Percentiles rank a stretch among this genome's conserved stretches.
phyloP scores from a whole-genome alignment of 2,329 filamentous ascomycete genomes.

The Fusarium albidum region DNA sequence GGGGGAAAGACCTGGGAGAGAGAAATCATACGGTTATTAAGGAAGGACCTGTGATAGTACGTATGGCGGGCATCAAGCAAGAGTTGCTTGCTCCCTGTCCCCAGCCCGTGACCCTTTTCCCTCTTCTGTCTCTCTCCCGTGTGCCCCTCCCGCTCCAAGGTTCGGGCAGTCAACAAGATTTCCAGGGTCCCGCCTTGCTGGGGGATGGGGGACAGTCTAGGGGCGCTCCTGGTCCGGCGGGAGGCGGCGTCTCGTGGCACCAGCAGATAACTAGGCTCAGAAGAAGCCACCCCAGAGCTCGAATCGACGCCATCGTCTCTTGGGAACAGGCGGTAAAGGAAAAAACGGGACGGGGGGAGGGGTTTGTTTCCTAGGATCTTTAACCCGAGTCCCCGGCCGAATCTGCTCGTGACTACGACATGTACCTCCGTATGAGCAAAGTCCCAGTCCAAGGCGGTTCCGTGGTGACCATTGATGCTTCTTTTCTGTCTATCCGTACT shows the following conservation, averaged over 20 bases:
- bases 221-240: conserved; percentile 4
- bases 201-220: conserved; percentile 20
- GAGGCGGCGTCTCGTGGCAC: conserved; percentile 31
- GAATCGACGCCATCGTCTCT: conserved; percentile 27
- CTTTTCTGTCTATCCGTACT: neutral
- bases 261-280: conserved; percentile 20
- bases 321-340: conserved; percentile 39
- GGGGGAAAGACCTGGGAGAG: too few relatives aligned
- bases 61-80: conserved; percentile 1
- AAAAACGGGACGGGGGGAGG: neutral
- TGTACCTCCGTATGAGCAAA: too few relatives aligned
- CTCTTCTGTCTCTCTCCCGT: too few relatives aligned
- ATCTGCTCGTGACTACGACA: neutral
- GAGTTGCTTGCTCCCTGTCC: conserved; percentile 16
- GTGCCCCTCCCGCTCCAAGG: conserved; percentile 26
- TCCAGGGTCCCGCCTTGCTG: conserved; percentile 31
- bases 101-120: conserved; percentile 4
- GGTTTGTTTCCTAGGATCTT: neutral
- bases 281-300: conserved; percentile 15
- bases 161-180: conserved; percentile 18
- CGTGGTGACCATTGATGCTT: neutral
- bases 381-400: conserved; percentile 13
- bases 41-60: neutral
- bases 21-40: neutral
- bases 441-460: conserved; percentile 20